These are phyloP conservation scores for Pythium phragmiticola DNA, from an alignment of 352 stramenopile species.

Conservation along the genomic window DNA sequence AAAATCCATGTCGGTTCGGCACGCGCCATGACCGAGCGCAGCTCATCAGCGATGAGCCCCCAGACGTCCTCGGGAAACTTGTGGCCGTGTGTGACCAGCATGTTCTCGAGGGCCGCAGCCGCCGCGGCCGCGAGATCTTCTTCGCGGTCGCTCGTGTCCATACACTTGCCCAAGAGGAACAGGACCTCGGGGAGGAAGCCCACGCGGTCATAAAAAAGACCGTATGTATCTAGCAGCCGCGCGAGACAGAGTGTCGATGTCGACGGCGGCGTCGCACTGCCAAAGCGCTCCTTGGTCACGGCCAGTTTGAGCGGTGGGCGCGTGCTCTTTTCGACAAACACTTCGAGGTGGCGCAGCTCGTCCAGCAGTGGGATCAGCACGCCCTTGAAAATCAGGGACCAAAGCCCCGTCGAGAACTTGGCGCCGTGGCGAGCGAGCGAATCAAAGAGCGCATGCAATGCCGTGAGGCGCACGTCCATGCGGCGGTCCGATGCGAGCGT, in stretches of 20 bases:
- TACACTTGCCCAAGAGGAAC: constrained; percentile 73
- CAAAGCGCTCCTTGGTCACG: constrained; percentile 30
- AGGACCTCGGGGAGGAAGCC: constrained; percentile 77
- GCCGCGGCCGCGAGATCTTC: constrained; percentile 65
- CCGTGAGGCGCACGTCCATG: constrained; percentile 80
- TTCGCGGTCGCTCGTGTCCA: constrained; percentile 71
- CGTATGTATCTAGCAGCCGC: constrained; percentile 67
- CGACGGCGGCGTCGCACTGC: constrained; percentile 10
- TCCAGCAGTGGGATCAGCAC: constrained; percentile 86
- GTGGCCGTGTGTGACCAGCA: constrained; percentile 71
- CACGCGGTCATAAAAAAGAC: constrained; percentile 76
- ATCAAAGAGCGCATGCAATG: constrained; percentile 74
- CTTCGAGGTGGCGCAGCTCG: constrained; percentile 67
- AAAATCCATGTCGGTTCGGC: constrained; percentile 78
- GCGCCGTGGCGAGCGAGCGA: constrained; percentile 61
- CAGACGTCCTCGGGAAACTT: constrained; percentile 82
- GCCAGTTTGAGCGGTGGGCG: constrained; percentile 44
- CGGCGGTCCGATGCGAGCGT: constrained; percentile 90
- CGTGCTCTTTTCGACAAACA: constrained; percentile 49
- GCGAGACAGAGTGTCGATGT: constrained; percentile 71
- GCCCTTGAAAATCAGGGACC: constrained; percentile 82
- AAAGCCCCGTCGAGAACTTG: constrained; percentile 78
- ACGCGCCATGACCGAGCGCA: constrained; percentile 73
- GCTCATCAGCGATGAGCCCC: constrained; percentile 76
- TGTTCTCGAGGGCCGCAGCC: constrained; percentile 54